A percentile compares a stretch with the other conserved stretches of the same genome.
Conservation (phyloP, 768 basidiomycete species). For the Tricholoma sp. region DNA sequence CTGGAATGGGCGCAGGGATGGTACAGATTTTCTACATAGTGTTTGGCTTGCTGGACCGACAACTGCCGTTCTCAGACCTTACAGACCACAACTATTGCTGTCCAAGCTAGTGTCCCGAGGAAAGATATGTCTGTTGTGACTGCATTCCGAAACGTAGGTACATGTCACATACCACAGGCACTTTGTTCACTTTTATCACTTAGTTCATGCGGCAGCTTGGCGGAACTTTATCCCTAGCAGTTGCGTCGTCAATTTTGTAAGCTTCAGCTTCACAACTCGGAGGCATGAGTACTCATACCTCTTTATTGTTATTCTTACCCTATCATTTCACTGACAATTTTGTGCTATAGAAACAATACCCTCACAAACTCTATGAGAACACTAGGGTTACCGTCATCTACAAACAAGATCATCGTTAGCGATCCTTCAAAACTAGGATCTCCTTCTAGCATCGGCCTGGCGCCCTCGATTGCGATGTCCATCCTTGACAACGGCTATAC, state of each 20-base stretch:
- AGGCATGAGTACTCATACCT: no score
- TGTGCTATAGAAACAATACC: constrained; percentile 39
- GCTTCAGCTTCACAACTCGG: constrained; percentile 8
- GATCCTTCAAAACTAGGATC: constrained; percentile 35
- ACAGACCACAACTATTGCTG: constrained; percentile 44
- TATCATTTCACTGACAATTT: background rate
- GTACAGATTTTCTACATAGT: constrained; percentile 15
- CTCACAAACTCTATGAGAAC: constrained; percentile 34
- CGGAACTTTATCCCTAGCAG: constrained; percentile 61
- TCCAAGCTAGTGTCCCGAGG: background rate
- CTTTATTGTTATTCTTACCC: no score
- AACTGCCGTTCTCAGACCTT: constrained; percentile 31
- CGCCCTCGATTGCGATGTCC: constrained; percentile 27
- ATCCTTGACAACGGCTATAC: constrained; percentile 49
- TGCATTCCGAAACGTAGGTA: background rate
- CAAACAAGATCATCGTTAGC: constrained; percentile 42
- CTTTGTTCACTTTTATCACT: background rate
- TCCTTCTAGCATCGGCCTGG: constrained; percentile 29
- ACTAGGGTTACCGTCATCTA: constrained; percentile 29
- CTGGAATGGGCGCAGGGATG: constrained; percentile 58
- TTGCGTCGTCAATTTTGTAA: constrained; percentile 55
- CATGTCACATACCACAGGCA: background rate
- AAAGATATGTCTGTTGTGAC: constrained; percentile 1
- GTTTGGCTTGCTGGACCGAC: background rate
- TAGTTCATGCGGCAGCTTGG: constrained; percentile 69